Evolutionary conservation across 257 asterid species (phyloP).

Genomic region (Solanum medicagineum): DNA sequence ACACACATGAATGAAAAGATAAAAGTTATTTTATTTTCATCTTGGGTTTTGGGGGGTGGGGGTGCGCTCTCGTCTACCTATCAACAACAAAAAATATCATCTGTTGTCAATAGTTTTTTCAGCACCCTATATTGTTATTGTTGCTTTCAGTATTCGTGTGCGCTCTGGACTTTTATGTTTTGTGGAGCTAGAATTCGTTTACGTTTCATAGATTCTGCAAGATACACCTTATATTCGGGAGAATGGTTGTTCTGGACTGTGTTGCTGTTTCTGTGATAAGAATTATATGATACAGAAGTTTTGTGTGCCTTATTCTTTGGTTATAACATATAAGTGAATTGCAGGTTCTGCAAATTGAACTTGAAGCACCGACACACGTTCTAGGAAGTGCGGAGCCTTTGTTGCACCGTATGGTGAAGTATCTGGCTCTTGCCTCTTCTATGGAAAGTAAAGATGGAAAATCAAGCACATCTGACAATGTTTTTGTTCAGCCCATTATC

Average conservation of each 20-base stretch:
- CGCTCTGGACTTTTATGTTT: neutral
- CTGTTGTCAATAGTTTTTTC: neutral
- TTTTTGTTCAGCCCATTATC: constrained; percentile 58
- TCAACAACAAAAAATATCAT: neutral
- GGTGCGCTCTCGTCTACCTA: neutral
- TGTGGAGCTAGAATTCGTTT: neutral
- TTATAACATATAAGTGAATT: constrained; percentile 12
- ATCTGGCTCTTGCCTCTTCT: constrained; percentile 80
- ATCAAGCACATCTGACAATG: constrained; percentile 21
- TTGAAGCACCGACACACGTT: constrained; percentile 57
- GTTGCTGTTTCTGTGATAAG: neutral
- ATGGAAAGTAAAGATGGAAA: constrained; percentile 57
- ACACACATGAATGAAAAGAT: neutral
- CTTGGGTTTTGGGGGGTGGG: no score
- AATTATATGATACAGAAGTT: neutral
- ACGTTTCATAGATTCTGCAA: neutral
- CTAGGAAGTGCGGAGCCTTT: constrained; percentile 78
- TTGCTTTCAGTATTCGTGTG: neutral
- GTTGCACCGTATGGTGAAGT: constrained; percentile 85
- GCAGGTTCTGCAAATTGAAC: constrained; percentile 73
- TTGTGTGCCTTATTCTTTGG: neutral
- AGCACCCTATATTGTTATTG: neutral
- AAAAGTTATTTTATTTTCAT: neutral
- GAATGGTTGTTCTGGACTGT: neutral
- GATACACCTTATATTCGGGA: neutral